A percentile compares a stretch with the other conserved stretches of the same genome.
phyloP scores from a whole-genome alignment of 2,329 filamentous ascomycete species.

The Monosporascus sp. region DNA sequence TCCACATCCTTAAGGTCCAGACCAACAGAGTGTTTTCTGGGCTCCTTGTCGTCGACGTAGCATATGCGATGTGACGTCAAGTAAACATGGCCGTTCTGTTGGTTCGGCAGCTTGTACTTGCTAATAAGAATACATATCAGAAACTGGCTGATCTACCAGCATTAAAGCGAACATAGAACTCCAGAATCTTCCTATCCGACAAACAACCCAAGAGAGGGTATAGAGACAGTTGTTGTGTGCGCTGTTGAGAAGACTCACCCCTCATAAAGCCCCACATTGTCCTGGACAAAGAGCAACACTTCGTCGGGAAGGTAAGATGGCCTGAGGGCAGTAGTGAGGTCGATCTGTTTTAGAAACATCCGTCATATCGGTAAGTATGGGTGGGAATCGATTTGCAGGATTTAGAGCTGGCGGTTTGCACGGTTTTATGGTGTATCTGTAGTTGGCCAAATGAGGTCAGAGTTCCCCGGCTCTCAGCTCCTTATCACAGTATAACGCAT shows the following conservation, averaged over 20 bases:
- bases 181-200: background rate
- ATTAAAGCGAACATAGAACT: background rate
- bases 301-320: slow-evolving; percentile 91
- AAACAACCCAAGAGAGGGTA: background rate
- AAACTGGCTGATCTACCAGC: background rate
- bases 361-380: slow-evolving; percentile 50
- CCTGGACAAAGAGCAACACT: slow-evolving; percentile 91
- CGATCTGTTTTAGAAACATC: slow-evolving; percentile 96
- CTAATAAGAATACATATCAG: slow-evolving; percentile 38
- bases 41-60: slow-evolving; percentile 86
- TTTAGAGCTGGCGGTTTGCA: too few species aligned
- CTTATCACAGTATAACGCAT: too few species aligned
- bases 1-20: slow-evolving; percentile 90
- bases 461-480: too few species aligned
- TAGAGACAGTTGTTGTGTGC: slow-evolving; percentile 1
- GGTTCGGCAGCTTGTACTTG: slow-evolving; percentile 90
- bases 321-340: slow-evolving; percentile 93
- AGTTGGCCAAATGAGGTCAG: too few species aligned
- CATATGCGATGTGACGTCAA: slow-evolving; percentile 92
- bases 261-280: slow-evolving; percentile 95
- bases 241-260: slow-evolving; percentile 57
- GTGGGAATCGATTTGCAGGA: background rate
- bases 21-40: slow-evolving; percentile 76
- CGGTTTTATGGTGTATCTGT: too few species aligned
- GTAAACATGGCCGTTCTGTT: slow-evolving; percentile 95